Conservation (phyloP, 1,284 basidiomycete species). For the Pyrrhoderma noxium region DNA sequence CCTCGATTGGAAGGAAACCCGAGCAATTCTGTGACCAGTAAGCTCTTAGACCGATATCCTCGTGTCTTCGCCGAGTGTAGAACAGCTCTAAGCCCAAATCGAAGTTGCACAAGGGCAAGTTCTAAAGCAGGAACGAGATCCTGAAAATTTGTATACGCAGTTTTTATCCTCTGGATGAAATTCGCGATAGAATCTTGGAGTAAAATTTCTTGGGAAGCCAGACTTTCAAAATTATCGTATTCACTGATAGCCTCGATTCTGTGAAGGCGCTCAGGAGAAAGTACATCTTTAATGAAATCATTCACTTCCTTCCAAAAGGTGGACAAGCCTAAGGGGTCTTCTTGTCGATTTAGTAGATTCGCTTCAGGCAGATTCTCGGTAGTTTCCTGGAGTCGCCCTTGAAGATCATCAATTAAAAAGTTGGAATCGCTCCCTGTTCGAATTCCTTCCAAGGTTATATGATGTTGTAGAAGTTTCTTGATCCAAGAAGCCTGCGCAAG, state of each 20-base stretch:
- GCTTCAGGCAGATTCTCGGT: constrained; percentile 12
- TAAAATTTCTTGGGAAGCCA: constrained; percentile 20
- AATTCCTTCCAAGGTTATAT: constrained; percentile 45
- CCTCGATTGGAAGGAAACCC: constrained; percentile 9
- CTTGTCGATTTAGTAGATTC: constrained; percentile 20
- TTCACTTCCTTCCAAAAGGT: constrained; percentile 79
- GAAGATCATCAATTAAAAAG: constrained; percentile 39
- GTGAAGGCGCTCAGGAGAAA: constrained; percentile 26
- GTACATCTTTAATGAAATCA: constrained; percentile 58
- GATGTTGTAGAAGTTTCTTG: background rate
- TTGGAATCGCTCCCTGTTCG: constrained; percentile 58
- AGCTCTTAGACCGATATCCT: background rate
- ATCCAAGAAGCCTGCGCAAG: constrained; percentile 3
- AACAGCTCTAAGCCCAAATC: constrained; percentile 68
- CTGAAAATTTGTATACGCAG: constrained; percentile 38
- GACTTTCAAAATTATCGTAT: background rate
- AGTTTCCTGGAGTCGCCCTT: constrained; percentile 31
- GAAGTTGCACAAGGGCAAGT: constrained; percentile 58
- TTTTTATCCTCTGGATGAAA: constrained; percentile 36
- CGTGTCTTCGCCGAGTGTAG: constrained; percentile 3
- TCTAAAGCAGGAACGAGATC: constrained; percentile 70
- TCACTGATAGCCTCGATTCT: background rate
- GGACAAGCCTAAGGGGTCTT: constrained; percentile 27
- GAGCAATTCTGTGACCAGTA: background rate
- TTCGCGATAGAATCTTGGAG: constrained; percentile 29